Base-by-base conservation (phyloP, 2,329 filamentous ascomycete genomes). In the Claviceps pazoutovae region DNA sequence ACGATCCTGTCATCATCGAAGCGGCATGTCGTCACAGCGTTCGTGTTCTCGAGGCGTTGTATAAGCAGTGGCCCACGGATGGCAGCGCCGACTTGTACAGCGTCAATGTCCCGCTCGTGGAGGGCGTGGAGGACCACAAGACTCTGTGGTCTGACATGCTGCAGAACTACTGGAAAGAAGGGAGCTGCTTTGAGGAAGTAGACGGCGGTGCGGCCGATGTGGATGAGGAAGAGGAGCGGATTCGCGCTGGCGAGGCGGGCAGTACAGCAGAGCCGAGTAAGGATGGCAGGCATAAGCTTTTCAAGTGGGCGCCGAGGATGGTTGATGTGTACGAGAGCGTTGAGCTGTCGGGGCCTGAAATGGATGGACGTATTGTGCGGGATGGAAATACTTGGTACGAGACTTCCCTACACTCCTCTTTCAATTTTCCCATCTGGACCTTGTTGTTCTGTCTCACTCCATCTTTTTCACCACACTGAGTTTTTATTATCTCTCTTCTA, bases 251-350 rank as follows among this genome's bases (percentile, higher is more conserved):
- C 19, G 70, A 71, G 57, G 71, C 71, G 48, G 69, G 41, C 30
- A 19, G 37, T 13, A 23, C 8, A 6, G 37, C 41, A 36, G 44
- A 49, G 11, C 23, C 42, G 17, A 37, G 13, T 11, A 61, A 69
- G 42, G 70, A 75, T 34, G 83, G 88, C 64, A 77, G 73, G 52
- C 88, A 95, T 67, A 88, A 86, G 65, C 86, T 94, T 68, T 97
- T 96, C 74, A 94, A 91, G 69, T 97, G 93, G 93, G 82, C 86
- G 47, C 93, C 91, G 2, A 80, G 80, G 56, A 93, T 97, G 67
- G 75, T 79, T 37, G 90, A 95, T 66, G 88, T 97, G 2, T 88
- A 88, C 66, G 80, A 85, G 63, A 90, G 86, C 58, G 89, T 96
- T n/a, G 81, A 89, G 59, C 79, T 84, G 57, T 82, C 84, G 41